Base-by-base conservation (phyloP, 2,329 filamentous ascomycete species). In the Ophiostoma quercus region DNA sequence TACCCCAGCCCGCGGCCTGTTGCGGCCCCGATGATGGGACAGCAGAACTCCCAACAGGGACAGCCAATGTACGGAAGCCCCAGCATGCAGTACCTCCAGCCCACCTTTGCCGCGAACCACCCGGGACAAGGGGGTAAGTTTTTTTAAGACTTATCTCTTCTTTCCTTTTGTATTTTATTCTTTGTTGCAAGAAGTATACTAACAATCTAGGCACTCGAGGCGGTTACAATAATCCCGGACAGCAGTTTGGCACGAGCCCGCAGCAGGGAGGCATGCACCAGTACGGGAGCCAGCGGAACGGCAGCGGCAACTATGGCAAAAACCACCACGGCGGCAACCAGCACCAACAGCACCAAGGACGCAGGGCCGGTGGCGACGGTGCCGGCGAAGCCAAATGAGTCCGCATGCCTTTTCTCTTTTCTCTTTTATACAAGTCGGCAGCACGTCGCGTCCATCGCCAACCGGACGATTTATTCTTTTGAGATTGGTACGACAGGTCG, bases 1-100 rank as follows among this genome's bases (percentile, higher is more conserved):
- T 97, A 92, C 76, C 91, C 92, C n/a, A 97, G 94, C 77, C 94
- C 94, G 0, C 87, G 93, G 66, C 88, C 89, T 1, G 71, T 71
- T 37, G 78, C 83, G 25, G 92, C 95, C 14, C 90, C 92, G 1
- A 92, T 96, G 89, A 98, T 98, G 94, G 91, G 90, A 76, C 94
- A 94, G 74, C 92, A 97, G 80, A 92, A 92, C 69, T 97, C 94
- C 37, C 94, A 97, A 76, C 94, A 96, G 78, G 93, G 94, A 57
- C 92, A 96, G 77, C 88, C 82, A 75, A 87, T 83, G 80, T 94
- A 86, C 82, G 90, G 86, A 73, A 91, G 89, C 75, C 90, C 90
- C 62, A 88, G 84, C 68, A 85, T 89, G 79, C 90, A 90, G 76
- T 92, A 90, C 76, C 90, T 88, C 76, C 91, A 92, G 77, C 90